Conservation (phyloP, 2,329 filamentous ascomycete genomes). For the Exophiala dermatitidis region DNA sequence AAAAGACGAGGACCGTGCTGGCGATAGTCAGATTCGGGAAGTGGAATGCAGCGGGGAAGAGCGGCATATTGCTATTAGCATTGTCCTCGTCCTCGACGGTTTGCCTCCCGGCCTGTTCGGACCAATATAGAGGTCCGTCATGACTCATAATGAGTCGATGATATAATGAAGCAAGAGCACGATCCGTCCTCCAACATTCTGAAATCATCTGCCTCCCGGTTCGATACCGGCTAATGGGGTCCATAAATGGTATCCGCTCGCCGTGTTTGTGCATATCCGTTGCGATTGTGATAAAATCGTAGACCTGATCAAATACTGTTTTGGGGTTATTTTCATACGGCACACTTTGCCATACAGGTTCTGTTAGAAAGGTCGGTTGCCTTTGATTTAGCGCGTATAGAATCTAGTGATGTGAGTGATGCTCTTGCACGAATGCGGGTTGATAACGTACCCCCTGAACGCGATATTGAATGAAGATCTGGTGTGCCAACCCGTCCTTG, state of each 20-base stretch:
- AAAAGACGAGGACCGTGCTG: slow-evolving; percentile 31
- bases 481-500: slow-evolving; percentile 30
- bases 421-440: slow-evolving; percentile 6
- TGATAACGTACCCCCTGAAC: slow-evolving; percentile 22
- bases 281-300: slow-evolving; percentile 30
- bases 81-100: slow-evolving; percentile 6
- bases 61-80: slow-evolving; percentile 4
- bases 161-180: slow-evolving; percentile 27
- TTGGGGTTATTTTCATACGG: slow-evolving; percentile 31
- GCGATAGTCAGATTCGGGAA: slow-evolving; percentile 30
- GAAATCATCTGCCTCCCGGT: slow-evolving; percentile 22
- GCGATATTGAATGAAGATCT: slow-evolving; percentile 32
- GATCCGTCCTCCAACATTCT: slow-evolving; percentile 30
- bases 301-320: slow-evolving; percentile 27
- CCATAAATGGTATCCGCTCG: slow-evolving; percentile 16
- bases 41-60: slow-evolving; percentile 31
- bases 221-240: slow-evolving; percentile 15
- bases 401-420: slow-evolving; percentile 27
- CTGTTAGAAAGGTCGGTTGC: slow-evolving; percentile 28
- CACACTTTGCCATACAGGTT: slow-evolving; percentile 29
- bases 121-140: slow-evolving; percentile 31
- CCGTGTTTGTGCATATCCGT: slow-evolving; percentile 27
- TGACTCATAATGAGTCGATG: slow-evolving; percentile 23
- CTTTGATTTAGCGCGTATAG: slow-evolving; percentile 28
- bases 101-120: slow-evolving; percentile 22